A percentile compares a stretch with the other conserved stretches of the same genome.
phyloP scores from a whole-genome alignment of 306 rosid species.

The Luffa aegyptiaca region DNA sequence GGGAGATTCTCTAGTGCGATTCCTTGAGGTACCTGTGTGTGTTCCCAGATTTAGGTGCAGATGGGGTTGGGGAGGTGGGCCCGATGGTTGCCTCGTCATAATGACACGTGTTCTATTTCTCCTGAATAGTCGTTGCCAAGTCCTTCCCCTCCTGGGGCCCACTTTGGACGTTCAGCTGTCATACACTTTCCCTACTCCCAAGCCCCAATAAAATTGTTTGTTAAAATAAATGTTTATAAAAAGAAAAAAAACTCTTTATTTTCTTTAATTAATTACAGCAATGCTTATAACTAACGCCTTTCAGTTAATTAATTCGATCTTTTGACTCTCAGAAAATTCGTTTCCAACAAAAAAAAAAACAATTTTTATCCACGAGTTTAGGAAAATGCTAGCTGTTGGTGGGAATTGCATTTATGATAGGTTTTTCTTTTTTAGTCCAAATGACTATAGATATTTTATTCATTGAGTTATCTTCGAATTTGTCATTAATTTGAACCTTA shows the following conservation, averaged over 20 bases:
- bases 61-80: not conserved
- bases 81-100: not conserved
- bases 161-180: conserved; percentile 2
- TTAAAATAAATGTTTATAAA: not conserved
- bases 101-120: not conserved
- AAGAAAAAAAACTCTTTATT: not conserved
- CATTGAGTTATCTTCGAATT: too few species aligned
- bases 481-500: too few species aligned
- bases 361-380: too few species aligned
- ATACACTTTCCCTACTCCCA: not conserved
- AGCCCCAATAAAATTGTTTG: not conserved
- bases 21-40: not conserved
- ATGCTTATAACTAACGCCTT: not conserved
- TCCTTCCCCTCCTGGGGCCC: not conserved
- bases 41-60: not conserved
- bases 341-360: too few species aligned
- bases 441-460: too few species aligned
- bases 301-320: not conserved
- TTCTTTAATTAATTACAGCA: not conserved
- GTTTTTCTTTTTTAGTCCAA: too few species aligned
- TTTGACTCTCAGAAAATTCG: not conserved
- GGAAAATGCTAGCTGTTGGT: too few species aligned
- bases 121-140: not conserved
- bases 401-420: too few species aligned
- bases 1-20: conserved; percentile 5